A percentile compares a stretch with the other conserved stretches of the same genome.
Evolutionary conservation across 2,329 filamentous ascomycete species (phyloP).

Genomic region (Colletotrichum sp.): DNA sequence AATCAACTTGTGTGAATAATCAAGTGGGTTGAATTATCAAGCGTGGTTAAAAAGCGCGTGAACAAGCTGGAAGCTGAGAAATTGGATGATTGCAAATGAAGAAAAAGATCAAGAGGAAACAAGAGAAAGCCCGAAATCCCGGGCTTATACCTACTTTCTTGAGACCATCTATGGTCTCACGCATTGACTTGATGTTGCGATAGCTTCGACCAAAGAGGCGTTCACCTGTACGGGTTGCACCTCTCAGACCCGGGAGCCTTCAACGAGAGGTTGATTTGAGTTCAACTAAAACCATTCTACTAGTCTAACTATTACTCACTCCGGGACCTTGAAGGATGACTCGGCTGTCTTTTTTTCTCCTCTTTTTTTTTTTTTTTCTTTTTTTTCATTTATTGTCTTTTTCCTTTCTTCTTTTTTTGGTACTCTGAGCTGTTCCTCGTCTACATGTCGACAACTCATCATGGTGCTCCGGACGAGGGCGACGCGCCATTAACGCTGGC

Average conservation of each 20-base stretch:
- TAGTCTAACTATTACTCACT: not conserved
- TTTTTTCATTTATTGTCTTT: too few relatives aligned
- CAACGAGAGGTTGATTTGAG: not conserved
- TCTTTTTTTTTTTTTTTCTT: too few relatives aligned
- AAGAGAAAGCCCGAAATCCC: not conserved
- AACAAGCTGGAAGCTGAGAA: not conserved
- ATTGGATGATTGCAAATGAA: not conserved
- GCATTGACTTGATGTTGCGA: not conserved
- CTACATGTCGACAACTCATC: not conserved
- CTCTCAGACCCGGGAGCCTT: not conserved
- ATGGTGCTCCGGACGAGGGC: not conserved
- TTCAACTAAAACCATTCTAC: not conserved
- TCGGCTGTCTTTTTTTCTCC: not conserved
- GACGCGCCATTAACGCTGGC: not conserved
- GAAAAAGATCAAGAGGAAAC: not conserved
- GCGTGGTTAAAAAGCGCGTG: not conserved
- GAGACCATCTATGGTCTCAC: not conserved
- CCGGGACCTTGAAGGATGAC: not conserved
- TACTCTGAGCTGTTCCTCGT: not conserved
- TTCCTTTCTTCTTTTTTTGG: not conserved
- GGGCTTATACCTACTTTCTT: not conserved
- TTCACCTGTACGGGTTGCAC: not conserved
- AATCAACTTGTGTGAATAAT: not conserved
- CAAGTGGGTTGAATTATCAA: not conserved
- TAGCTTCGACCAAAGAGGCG: not conserved